A percentile compares a stretch with the other conserved stretches of the same genome.
Evolutionary conservation across 768 basidiomycete genomes (phyloP).

Genomic region (Rubroboletus satanas): DNA sequence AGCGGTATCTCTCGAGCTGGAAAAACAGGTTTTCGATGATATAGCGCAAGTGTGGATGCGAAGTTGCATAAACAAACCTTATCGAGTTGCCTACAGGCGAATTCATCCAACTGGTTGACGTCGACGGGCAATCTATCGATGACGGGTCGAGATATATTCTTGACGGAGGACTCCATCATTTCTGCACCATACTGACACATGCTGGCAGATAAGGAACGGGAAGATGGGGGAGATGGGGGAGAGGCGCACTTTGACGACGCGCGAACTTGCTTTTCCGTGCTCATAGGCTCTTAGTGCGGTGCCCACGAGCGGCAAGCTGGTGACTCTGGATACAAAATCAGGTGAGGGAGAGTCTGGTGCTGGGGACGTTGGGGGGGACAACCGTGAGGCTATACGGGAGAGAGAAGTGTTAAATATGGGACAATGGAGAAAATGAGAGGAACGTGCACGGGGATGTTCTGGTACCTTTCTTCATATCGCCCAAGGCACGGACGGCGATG

Average conservation of each 20-base stretch:
- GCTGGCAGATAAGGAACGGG: constrained; percentile 7
- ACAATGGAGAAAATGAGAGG: not conserved
- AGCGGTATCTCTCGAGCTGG: constrained; percentile 50
- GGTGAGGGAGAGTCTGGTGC: constrained; percentile 13
- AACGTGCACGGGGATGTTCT: constrained; percentile 16
- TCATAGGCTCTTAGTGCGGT: constrained; percentile 74
- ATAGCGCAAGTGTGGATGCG: not conserved
- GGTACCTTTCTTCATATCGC: constrained; percentile 64
- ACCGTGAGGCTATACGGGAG: constrained; percentile 4
- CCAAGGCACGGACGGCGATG: constrained; percentile 74
- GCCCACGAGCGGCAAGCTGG: constrained; percentile 68
- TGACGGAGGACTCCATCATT: constrained; percentile 82
- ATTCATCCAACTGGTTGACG: constrained; percentile 76
- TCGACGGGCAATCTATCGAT: constrained; percentile 73
- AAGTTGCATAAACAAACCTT: constrained; percentile 45
- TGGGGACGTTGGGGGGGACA: constrained; percentile 13
- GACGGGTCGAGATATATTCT: constrained; percentile 76
- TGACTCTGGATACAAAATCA: constrained; percentile 53
- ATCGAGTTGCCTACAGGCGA: constrained; percentile 85
- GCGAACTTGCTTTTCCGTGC: constrained; percentile 76
- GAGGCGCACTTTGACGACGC: constrained; percentile 72
- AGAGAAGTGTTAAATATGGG: constrained; percentile 1
- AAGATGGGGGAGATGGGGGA: not conserved
- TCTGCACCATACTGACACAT: constrained; percentile 73
- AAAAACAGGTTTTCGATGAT: not conserved